A percentile compares a stretch with the other conserved stretches of the same genome.
Evolutionary conservation across 2,329 filamentous ascomycete species (phyloP).

Genomic region (Colletotrichum sp.): DNA sequence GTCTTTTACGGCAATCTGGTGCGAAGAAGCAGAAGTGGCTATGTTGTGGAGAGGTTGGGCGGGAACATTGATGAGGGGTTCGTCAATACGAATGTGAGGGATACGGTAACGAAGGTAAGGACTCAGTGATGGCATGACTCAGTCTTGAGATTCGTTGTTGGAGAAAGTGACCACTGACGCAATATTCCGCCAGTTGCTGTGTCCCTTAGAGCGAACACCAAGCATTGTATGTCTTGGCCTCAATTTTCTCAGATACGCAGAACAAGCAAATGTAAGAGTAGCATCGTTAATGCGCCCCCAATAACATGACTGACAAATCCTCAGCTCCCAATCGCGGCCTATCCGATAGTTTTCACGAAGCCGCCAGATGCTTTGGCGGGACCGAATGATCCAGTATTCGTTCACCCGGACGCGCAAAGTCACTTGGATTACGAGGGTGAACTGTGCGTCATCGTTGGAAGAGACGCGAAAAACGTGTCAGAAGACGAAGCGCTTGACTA

Average conservation of each 20-base stretch:
- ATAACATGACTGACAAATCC: background rate
- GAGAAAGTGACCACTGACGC: background rate
- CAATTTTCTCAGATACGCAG: conserved; percentile 31
- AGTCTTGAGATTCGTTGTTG: background rate
- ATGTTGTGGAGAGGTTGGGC: background rate
- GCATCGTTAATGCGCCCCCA: background rate
- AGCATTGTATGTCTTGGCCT: conserved; percentile 31
- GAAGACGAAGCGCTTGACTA: conserved; percentile 53
- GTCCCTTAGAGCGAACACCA: conserved; percentile 9
- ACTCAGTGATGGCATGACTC: background rate
- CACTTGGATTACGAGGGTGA: conserved; percentile 57
- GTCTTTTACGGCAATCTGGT: background rate
- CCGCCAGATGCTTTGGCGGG: conserved; percentile 21
- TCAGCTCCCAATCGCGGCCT: conserved; percentile 14
- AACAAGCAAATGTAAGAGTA: conserved; percentile 19
- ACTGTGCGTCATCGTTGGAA: conserved; percentile 53
- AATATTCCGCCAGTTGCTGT: conserved; percentile 8
- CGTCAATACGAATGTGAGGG: background rate
- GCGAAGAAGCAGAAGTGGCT: background rate
- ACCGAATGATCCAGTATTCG: conserved; percentile 22
- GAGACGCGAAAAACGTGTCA: conserved; percentile 50
- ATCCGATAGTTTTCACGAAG: conserved; percentile 26
- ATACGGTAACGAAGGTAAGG: background rate
- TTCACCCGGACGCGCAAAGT: conserved; percentile 41
- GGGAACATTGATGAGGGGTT: background rate